These are phyloP conservation scores for Yarrowia porcina DNA, from an alignment of 805 yeast species.

Conservation along the genomic window DNA sequence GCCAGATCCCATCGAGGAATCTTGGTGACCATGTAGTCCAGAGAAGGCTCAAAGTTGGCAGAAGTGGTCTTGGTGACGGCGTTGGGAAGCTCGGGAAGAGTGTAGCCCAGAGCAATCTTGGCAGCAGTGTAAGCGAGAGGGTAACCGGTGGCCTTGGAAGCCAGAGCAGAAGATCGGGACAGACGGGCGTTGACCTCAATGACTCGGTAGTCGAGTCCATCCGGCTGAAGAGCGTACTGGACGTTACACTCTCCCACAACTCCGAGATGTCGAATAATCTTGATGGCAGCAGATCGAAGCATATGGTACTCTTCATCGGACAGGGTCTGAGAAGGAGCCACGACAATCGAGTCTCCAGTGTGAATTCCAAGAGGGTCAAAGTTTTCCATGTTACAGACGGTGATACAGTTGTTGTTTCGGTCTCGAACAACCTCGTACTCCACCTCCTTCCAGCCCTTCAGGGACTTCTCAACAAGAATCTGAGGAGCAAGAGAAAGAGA, in stretches of 20 bases:
- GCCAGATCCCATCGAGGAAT: constrained; percentile 98
- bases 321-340: constrained; percentile 96
- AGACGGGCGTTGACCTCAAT: constrained; percentile 97
- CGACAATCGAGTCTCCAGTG: constrained; percentile 98
- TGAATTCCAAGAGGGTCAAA: constrained; percentile 97
- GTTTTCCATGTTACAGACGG: constrained; percentile 99
- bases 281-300: constrained; percentile 96
- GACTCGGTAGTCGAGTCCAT: constrained; percentile 91
- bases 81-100: constrained; percentile 91
- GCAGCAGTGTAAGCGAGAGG: constrained; percentile 99
- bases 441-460: constrained; percentile 99
- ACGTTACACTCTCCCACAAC: constrained; percentile 99
- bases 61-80: constrained; percentile 95
- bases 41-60: constrained; percentile 95
- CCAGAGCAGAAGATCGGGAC: constrained; percentile 95
- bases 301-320: constrained; percentile 97
- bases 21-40: constrained; percentile 94
- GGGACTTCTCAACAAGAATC: constrained; percentile 90
- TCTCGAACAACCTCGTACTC: constrained; percentile 98
- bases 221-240: constrained; percentile 94
- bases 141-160: constrained; percentile 98
- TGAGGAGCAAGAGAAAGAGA: constrained; percentile 90
- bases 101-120: constrained; percentile 89
- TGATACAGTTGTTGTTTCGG: constrained; percentile 92
- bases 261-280: constrained; percentile 95